Conservation (phyloP, 345 rosid species). For the Eucalyptus cloeziana region DNA sequence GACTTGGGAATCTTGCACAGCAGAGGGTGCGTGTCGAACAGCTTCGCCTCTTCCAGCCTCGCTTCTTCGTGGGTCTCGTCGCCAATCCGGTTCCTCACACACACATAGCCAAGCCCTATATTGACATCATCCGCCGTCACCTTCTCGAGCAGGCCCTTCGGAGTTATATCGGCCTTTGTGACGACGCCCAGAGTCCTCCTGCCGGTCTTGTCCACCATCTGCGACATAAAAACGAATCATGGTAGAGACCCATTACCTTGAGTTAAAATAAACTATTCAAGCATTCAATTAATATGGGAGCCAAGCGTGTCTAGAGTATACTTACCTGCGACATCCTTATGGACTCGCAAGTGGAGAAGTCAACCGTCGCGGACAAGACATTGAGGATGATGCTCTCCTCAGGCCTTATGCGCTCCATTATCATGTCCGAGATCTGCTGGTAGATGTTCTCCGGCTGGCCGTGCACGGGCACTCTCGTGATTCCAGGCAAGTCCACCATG, state of each 20-base stretch:
- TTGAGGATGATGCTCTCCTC: conserved; percentile 34
- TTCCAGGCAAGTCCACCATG: conserved; percentile 55
- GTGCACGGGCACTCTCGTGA: conserved; percentile 33
- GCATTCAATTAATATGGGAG: not conserved
- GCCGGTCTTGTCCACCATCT: conserved; percentile 25
- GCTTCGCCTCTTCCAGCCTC: too few relatives aligned
- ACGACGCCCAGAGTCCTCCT: conserved; percentile 18
- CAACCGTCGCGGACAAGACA: conserved; percentile 27
- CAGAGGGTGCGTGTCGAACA: too few relatives aligned
- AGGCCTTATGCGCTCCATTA: conserved; percentile 27
- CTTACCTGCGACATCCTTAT: conserved; percentile 27
- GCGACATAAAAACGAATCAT: not conserved
- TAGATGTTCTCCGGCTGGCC: conserved; percentile 38
- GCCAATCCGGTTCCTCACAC: too few relatives aligned
- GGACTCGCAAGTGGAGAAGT: conserved; percentile 42
- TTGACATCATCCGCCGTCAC: too few relatives aligned
- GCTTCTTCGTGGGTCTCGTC: too few relatives aligned
- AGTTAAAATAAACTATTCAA: not conserved
- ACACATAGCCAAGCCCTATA: too few relatives aligned
- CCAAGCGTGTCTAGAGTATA: not conserved
- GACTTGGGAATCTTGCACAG: too few relatives aligned
- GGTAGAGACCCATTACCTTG: not conserved
- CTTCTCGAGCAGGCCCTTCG: too few relatives aligned
- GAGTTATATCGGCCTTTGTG: too few relatives aligned
- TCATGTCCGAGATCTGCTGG: conserved; percentile 23